These are phyloP conservation scores for Neurospora intermedia DNA, from an alignment of 495 filamentous ascomycete genomes.

Conservation along the genomic window DNA sequence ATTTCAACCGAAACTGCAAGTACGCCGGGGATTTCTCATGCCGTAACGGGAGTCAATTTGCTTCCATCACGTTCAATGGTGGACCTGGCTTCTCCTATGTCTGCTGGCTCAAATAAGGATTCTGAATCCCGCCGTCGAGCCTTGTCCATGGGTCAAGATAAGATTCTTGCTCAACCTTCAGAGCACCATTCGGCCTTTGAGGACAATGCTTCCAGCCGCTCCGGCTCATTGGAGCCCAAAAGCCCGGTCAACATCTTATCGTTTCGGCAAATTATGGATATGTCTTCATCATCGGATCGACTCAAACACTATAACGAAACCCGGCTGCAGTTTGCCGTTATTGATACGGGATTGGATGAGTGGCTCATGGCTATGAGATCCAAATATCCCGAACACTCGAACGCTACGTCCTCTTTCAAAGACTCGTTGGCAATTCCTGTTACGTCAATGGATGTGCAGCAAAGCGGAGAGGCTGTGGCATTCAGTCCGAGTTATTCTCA, in stretches of 20 bases:
- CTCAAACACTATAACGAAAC: constrained; percentile 60
- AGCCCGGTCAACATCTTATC: constrained; percentile 34
- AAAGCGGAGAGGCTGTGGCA: constrained; percentile 1
- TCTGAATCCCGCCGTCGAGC: constrained; percentile 4
- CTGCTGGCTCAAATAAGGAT: constrained; percentile 11
- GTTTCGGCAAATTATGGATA: constrained; percentile 63
- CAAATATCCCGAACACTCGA: constrained; percentile 26
- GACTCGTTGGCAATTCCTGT: constrained; percentile 10
- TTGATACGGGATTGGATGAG: constrained; percentile 61
- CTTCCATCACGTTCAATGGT: constrained; percentile 16
- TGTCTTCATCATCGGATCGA: constrained; percentile 50
- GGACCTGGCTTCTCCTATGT: constrained; percentile 29
- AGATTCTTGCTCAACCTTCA: constrained; percentile 21
- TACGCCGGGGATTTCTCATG: constrained; percentile 18
- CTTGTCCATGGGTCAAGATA: constrained; percentile 34
- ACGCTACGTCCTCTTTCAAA: constrained; percentile 15
- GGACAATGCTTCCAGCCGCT: background rate
- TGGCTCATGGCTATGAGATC: constrained; percentile 51
- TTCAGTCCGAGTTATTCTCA: constrained; percentile 41
- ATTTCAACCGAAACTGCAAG: background rate
- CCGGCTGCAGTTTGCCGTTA: constrained; percentile 54
- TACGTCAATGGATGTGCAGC: constrained; percentile 22
- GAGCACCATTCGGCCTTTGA: constrained; percentile 31
- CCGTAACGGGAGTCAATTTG: constrained; percentile 26
- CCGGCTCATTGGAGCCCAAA: background rate